Percentiles rank a stretch among this genome's conserved stretches.
Evolutionary conservation across 768 basidiomycete species (phyloP).

Genomic region (Rhodotorula babjevae): DNA sequence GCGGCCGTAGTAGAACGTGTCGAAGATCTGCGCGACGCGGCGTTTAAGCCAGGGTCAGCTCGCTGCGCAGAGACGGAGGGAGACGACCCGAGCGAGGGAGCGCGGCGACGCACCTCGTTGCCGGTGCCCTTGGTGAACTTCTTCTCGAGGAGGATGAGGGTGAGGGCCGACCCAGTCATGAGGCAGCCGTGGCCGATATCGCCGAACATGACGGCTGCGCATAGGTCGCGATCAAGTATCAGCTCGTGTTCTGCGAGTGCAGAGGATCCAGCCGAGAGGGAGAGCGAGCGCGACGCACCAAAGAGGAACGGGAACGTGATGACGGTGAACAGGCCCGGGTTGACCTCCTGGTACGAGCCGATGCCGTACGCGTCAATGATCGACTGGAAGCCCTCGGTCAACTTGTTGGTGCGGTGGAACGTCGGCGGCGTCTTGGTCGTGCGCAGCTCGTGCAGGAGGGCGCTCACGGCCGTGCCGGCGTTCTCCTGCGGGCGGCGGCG

Average conservation of each 20-base stretch:
- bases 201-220: slow-evolving; percentile 88
- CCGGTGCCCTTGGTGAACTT: slow-evolving; percentile 59
- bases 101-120: slow-evolving; percentile 31
- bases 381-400: slow-evolving; percentile 92
- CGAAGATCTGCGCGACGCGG: slow-evolving; percentile 65
- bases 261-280: too few relatives aligned
- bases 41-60: too few relatives aligned
- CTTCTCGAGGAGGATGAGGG: slow-evolving; percentile 83
- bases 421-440: slow-evolving; percentile 88
- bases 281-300: slow-evolving; percentile 44
- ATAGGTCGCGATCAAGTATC: too few relatives aligned
- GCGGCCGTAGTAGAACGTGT: slow-evolving; percentile 90
- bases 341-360: slow-evolving; percentile 90
- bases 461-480: slow-evolving; percentile 84
- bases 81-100: too few relatives aligned
- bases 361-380: slow-evolving; percentile 98
- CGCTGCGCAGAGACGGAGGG: too few relatives aligned
- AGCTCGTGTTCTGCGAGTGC: too few relatives aligned
- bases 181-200: slow-evolving; percentile 94
- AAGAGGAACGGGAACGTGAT: slow-evolving; percentile 79
- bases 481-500: slow-evolving; percentile 56
- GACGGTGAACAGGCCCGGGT: slow-evolving; percentile 81
- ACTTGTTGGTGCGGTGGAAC: slow-evolving; percentile 88
- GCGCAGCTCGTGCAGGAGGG: slow-evolving; percentile 81
- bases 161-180: slow-evolving; percentile 67